Evolutionary conservation across 2,329 filamentous ascomycete species (phyloP), one percentile per base, ranked within the genome.

Genomic region (Fusarium coicis): DNA sequence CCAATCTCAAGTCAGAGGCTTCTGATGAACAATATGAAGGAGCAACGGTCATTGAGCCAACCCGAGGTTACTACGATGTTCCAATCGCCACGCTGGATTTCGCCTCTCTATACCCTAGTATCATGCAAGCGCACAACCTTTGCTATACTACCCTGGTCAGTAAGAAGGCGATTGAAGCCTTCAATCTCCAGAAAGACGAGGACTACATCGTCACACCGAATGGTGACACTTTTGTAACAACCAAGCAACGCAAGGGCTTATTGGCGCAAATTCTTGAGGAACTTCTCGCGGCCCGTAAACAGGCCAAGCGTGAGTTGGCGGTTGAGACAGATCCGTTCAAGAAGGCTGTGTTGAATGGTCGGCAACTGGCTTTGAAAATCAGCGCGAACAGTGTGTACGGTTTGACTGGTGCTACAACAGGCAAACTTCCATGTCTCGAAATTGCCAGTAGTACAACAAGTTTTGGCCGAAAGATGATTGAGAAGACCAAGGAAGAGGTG

Each of bases 381-480:
- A 98, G 94, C 77, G 96, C 96, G 75, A 99, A 99, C 88, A 97
- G 93, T 81, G 96, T 99, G 34, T 99, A 99, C 83, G 96, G 96
- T 86, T 86, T 99, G 73, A 99, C 96, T 11, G 96, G 96, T 83
- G 97, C 96, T 5, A 98, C 95, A 2, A 95, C 95, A 37, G 96
- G 96, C 79, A 99, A 99, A 81, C 87, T 99, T 44, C 96, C 96
- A 0, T 99, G 96, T 86, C 86, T 99, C 66, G 91, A 93, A 44
- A 98, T 99, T 81, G 96, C 96, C 68, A 97, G 95, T 85, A 97
- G 95, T 83, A 98, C 96, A 19, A 99, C 96, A 4, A 95, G 93
- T 85, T 99, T 97, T 79, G 96, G 96, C 75, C 94, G 96, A 77
- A 93, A 98, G 80, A 99, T 99, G 96, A 99, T 99, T 85, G 96